These are phyloP conservation scores for Talaromyces ruber DNA, from an alignment of 495 filamentous ascomycete genomes.

Conservation along the genomic window DNA sequence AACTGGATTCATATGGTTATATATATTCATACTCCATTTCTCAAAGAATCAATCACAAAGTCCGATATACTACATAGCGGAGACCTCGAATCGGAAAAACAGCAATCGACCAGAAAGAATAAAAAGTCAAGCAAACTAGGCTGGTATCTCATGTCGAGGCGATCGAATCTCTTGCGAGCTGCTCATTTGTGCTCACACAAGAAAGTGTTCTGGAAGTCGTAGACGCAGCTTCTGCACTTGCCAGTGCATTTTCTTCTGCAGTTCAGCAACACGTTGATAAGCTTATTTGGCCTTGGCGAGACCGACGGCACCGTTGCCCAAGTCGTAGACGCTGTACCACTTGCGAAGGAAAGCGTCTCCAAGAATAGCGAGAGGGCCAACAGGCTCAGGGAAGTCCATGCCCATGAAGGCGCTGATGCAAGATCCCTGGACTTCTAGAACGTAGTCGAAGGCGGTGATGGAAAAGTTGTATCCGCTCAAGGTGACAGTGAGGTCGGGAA, in stretches of 20 bases:
- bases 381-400: constrained; percentile 90
- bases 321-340: constrained; percentile 96
- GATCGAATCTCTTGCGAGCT: neutral
- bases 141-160: neutral
- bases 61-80: constrained; percentile 3
- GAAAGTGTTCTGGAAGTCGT: neutral
- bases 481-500: constrained; percentile 85
- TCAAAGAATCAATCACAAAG: neutral
- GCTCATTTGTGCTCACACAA: neutral
- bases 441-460: constrained; percentile 85
- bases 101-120: constrained; percentile 1
- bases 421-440: constrained; percentile 87
- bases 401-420: constrained; percentile 98
- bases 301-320: constrained; percentile 75
- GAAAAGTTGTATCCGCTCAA: constrained; percentile 85
- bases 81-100: neutral
- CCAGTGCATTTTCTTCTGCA: neutral
- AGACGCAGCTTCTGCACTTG: neutral
- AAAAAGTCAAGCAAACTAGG: neutral
- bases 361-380: constrained; percentile 89
- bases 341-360: constrained; percentile 95
- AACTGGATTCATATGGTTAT: neutral
- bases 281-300: constrained; percentile 72
- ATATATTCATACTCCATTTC: neutral
- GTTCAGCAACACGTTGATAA: neutral